Percentiles rank a stretch among this genome's conserved stretches.
Conservation (phyloP, 441 rosid genomes). For the Bruguiera hainesii region DNA sequence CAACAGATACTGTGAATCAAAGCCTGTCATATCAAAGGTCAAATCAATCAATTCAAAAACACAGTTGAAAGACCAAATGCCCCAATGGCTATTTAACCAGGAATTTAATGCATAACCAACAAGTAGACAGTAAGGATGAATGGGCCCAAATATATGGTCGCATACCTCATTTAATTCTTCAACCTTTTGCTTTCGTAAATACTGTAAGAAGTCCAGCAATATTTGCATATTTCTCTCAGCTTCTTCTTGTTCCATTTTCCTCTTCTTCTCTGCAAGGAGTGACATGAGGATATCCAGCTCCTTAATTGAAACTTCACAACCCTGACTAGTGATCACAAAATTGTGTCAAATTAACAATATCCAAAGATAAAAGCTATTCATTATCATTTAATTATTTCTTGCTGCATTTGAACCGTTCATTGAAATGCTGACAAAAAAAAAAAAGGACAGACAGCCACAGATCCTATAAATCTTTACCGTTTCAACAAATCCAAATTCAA, state of each 20-base stretch:
- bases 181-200: slow-evolving; percentile 84
- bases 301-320: slow-evolving; percentile 85
- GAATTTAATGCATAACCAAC: neutral
- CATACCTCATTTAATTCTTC: slow-evolving; percentile 90
- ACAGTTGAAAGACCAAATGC: neutral
- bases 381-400: neutral
- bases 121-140: neutral
- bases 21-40: neutral
- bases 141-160: slow-evolving; percentile 11
- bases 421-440: neutral
- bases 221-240: slow-evolving; percentile 99
- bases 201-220: slow-evolving; percentile 80
- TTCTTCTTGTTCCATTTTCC: slow-evolving; percentile 98
- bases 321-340: slow-evolving; percentile 61
- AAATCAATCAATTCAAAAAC: slow-evolving; percentile 1
- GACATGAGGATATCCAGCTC: slow-evolving; percentile 73
- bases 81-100: slow-evolving; percentile 1
- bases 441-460: neutral
- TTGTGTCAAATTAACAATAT: slow-evolving; percentile 24
- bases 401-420: neutral
- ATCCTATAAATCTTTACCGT: neutral
- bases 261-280: slow-evolving; percentile 84
- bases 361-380: neutral
- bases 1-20: slow-evolving; percentile 9
- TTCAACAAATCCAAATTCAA: neutral